Base-by-base conservation (phyloP, 495 filamentous ascomycete species). In the Aspergillus coremiiformis region DNA sequence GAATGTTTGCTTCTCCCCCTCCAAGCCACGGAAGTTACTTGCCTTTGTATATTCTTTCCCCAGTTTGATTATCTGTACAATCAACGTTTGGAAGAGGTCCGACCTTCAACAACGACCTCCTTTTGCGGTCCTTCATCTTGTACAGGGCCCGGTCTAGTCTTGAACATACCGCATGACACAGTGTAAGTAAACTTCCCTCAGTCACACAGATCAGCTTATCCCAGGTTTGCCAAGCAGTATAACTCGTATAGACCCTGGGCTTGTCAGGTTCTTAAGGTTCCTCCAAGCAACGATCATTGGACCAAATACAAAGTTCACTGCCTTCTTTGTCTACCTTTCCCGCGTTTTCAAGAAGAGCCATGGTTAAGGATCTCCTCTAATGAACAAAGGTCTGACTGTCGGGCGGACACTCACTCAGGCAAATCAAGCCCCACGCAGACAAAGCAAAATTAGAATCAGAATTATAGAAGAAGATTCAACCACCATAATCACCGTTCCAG, bases 281-380 rank as follows among this genome's bases (percentile, higher is more conserved):
- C 37, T 21, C 5, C 15, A 41, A 19, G 21, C 7, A 10, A 10
- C 4, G 19, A 21, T 21, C 12, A 39, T 39, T 35, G 30, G 29
- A 7, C 3, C 1, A 5, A 23, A 24, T 27, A 39, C 33, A 33
- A 49, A 24, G 32, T 39, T 23, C 47, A 49, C 23, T 9, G 47
- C 47, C 47, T 39, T 39, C 47, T 49, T 49, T 49, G 47, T 49
- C 47, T 49, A 29, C 11, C 21, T 20, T 15, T 17, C 20, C 11
- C 20, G 32, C 22, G 15, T 39, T 39, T 22, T 26, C 47, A 19
- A 14, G 4, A 39, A 24, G 32, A 7, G 30, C 32, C 33, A 26
- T 26, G 3, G 19, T 33, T 11, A 6, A 15, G 4, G 9, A 21
- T 21, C 20, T 15, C 33, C 19, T 49, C 47, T 32, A 39, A 24